Percentiles rank a stretch among this genome's conserved stretches.
phyloP scores from a whole-genome alignment of 192 early-diverging fungal species.

The Chytriomyces sp. region DNA sequence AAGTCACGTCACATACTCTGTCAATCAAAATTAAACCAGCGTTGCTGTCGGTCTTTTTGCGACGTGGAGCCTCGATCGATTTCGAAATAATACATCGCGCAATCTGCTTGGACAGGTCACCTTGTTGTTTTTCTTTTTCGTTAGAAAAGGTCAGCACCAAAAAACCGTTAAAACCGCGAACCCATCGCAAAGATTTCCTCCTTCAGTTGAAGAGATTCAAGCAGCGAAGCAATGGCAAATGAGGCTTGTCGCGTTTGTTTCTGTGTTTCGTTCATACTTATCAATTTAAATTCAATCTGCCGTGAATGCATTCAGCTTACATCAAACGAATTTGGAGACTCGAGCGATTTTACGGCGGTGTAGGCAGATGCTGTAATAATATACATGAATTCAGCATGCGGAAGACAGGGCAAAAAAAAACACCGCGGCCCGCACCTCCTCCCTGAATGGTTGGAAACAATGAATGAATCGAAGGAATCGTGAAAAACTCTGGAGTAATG shows the following conservation, averaged over 20 bases:
- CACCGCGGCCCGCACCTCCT: neutral
- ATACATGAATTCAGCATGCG: neutral
- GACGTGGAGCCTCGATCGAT: slow-evolving; percentile 12
- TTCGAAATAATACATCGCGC: slow-evolving; percentile 30
- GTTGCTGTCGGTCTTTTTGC: neutral
- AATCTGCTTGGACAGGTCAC: slow-evolving; percentile 21
- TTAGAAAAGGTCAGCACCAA: too few relatives aligned
- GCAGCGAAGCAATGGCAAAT: slow-evolving; percentile 9
- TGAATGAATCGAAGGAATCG: slow-evolving; percentile 10
- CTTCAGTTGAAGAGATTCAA: slow-evolving; percentile 13
- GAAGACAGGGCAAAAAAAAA: neutral
- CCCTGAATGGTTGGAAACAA: slow-evolving; percentile 22
- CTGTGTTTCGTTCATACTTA: neutral
- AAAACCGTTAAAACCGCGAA: neutral
- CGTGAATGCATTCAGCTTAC: neutral
- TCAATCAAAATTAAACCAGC: slow-evolving; percentile 23
- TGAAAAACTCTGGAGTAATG: slow-evolving; percentile 26
- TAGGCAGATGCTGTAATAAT: neutral
- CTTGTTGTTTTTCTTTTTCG: neutral
- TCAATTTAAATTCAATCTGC: neutral
- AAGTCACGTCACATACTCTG: neutral
- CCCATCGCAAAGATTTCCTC: slow-evolving; percentile 34
- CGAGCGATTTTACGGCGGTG: slow-evolving; percentile 4
- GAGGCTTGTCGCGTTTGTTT: slow-evolving; percentile 23
- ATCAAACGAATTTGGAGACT: slow-evolving; percentile 26